phyloP scores from a whole-genome alignment of 2,329 filamentous ascomycete genomes.

The Phialophora tarda region DNA sequence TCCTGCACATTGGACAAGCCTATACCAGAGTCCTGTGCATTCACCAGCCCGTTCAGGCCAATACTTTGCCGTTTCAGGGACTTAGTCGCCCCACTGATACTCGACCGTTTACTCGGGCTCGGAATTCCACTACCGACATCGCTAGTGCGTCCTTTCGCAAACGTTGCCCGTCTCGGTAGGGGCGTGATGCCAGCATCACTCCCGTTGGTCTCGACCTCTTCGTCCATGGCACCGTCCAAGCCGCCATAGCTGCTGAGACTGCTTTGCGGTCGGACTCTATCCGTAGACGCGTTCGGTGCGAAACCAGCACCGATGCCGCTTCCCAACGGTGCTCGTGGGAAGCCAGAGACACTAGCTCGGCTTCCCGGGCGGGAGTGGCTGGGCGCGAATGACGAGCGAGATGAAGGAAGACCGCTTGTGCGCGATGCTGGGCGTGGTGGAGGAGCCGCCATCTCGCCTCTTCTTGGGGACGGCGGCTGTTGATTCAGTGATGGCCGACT shows the following conservation, averaged over 20 bases:
- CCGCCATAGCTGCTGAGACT: conserved; percentile 36
- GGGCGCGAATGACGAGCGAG: conserved; percentile 35
- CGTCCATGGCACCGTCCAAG: conserved; percentile 39
- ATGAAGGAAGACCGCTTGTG: conserved; percentile 39
- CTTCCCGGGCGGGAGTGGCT: conserved; percentile 38
- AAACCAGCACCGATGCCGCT: conserved; percentile 28
- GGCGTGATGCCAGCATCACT: conserved; percentile 28
- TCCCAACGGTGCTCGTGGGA: conserved; percentile 31
- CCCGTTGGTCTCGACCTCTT: conserved; percentile 27
- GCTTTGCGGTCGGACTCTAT: conserved; percentile 39
- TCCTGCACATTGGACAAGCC: conserved; percentile 35
- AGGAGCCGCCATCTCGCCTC: conserved; percentile 38
- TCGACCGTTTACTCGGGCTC: conserved; percentile 36
- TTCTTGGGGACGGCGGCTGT: conserved; percentile 56
- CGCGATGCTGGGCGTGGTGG: conserved; percentile 35
- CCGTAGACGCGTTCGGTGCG: conserved; percentile 40
- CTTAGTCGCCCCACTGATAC: conserved; percentile 29
- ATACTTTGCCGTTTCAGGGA: conserved; percentile 32
- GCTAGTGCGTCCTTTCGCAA: conserved; percentile 48
- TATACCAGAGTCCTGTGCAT: conserved; percentile 1
- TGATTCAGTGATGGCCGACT: conserved; percentile 65
- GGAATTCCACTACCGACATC: conserved; percentile 46
- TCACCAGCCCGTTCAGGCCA: conserved; percentile 15
- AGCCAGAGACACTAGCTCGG: conserved; percentile 38
- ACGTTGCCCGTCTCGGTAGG: conserved; percentile 43